phyloP scores from a whole-genome alignment of 169 alveolate species.

The Plasmodium adleri region DNA sequence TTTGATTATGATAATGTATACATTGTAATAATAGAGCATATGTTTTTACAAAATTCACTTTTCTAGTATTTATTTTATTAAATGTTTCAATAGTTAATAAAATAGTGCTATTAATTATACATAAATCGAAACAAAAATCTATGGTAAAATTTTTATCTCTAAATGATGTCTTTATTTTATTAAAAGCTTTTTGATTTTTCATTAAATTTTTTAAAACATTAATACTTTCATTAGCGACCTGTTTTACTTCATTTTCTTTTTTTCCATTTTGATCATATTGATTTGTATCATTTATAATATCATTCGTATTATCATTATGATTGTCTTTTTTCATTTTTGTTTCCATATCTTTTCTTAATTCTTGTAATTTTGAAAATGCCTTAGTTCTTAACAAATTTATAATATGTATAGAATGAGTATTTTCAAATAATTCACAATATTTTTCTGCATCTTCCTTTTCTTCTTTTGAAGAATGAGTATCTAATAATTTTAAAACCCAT shows the following conservation, averaged over 20 bases:
- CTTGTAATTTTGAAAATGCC: slow-evolving; percentile 74
- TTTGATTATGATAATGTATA: slow-evolving; percentile 74
- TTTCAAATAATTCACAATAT: slow-evolving; percentile 68
- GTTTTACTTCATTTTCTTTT: slow-evolving; percentile 40
- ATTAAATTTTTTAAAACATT: slow-evolving; percentile 60
- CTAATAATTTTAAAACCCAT: slow-evolving; percentile 67
- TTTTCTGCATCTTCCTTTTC: slow-evolving; percentile 66
- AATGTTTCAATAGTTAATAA: slow-evolving; percentile 57
- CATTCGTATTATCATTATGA: background rate
- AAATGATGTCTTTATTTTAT: slow-evolving; percentile 71
- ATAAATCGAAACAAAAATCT: slow-evolving; percentile 64
- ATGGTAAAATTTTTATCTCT: slow-evolving; percentile 73
- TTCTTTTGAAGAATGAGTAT: slow-evolving; percentile 58
- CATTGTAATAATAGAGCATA: slow-evolving; percentile 74
- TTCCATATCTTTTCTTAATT: slow-evolving; percentile 63
- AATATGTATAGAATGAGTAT: slow-evolving; percentile 57
- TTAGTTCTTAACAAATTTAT: slow-evolving; percentile 68
- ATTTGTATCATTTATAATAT: background rate
- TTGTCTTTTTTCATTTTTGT: background rate
- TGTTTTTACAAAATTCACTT: slow-evolving; percentile 58
- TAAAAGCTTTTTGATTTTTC: slow-evolving; percentile 72
- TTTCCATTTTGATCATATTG: background rate
- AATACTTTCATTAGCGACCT: slow-evolving; percentile 76
- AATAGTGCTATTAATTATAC: slow-evolving; percentile 64
- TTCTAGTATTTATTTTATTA: slow-evolving; percentile 27